phyloP scores from a whole-genome alignment of 2,329 filamentous ascomycete species.

The Coniochaeta hoffmannii region DNA sequence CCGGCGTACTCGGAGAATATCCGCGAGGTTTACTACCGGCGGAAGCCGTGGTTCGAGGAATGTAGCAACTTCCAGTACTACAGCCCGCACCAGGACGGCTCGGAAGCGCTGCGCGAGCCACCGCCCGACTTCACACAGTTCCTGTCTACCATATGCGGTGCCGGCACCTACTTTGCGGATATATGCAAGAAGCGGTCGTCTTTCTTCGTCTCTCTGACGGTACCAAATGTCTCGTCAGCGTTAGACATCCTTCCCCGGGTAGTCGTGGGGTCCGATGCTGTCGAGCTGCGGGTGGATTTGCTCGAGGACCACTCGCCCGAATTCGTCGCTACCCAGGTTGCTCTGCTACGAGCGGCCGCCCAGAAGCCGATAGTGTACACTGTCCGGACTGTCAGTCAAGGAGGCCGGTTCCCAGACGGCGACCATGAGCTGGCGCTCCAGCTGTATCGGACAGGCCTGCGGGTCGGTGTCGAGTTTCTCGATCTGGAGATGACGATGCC shows the following conservation, averaged over 20 bases:
- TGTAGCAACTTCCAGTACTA: slow-evolving; percentile 95
- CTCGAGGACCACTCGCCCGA: slow-evolving; percentile 69
- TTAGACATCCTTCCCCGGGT: slow-evolving; percentile 61
- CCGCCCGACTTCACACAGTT: slow-evolving; percentile 69
- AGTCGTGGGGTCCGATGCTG: slow-evolving; percentile 80
- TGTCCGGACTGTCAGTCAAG: slow-evolving; percentile 76
- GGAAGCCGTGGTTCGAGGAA: slow-evolving; percentile 82
- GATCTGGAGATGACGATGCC: slow-evolving; percentile 88
- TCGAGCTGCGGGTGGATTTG: slow-evolving; percentile 89
- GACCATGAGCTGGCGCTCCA: slow-evolving; percentile 62
- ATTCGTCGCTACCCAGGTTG: slow-evolving; percentile 75
- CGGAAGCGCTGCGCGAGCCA: slow-evolving; percentile 30
- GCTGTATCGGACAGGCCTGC: slow-evolving; percentile 71
- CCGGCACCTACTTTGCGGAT: slow-evolving; percentile 45
- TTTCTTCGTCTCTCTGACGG: slow-evolving; percentile 88
- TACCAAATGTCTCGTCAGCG: slow-evolving; percentile 63
- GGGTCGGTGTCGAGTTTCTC: slow-evolving; percentile 84
- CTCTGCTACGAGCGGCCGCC: slow-evolving; percentile 65
- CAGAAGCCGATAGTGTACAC: slow-evolving; percentile 87
- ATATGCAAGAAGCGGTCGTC: slow-evolving; percentile 62
- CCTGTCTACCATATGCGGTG: slow-evolving; percentile 60
- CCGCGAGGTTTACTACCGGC: slow-evolving; percentile 79
- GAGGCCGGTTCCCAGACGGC: slow-evolving; percentile 78
- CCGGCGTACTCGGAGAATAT: slow-evolving; percentile 93
- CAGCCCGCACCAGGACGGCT: slow-evolving; percentile 57